Percentiles rank a stretch among this genome's conserved stretches.
These are phyloP conservation scores for Rhododendron williamsianum DNA, from an alignment of 148 eudicot species.

Conservation along the genomic window DNA sequence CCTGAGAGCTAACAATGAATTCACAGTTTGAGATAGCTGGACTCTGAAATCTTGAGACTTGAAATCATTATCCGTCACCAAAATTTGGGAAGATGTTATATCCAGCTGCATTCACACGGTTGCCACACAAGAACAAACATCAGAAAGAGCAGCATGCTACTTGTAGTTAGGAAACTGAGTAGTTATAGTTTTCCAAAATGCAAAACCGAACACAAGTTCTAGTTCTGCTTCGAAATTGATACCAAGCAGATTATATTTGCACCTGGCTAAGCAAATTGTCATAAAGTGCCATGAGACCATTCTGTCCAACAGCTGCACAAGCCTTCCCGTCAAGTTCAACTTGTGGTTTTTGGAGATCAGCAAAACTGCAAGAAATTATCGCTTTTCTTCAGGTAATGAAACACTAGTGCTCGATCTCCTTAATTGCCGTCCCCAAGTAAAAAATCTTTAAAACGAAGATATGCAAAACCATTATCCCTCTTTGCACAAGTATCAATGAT, in stretches of 20 bases:
- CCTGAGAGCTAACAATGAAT: constrained; percentile 61
- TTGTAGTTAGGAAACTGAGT: background rate
- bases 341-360: constrained; percentile 96
- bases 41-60: constrained; percentile 59
- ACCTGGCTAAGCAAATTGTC: constrained; percentile 91
- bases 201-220: background rate
- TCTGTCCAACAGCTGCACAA: constrained; percentile 98
- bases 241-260: background rate
- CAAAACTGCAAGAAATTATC: constrained; percentile 49
- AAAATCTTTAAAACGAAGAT: background rate
- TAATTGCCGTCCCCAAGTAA: background rate
- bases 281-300: constrained; percentile 93
- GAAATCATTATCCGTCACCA: constrained; percentile 94
- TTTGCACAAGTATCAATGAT: background rate
- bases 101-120: constrained; percentile 61
- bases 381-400: constrained; percentile 8
- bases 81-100: constrained; percentile 83
- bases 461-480: background rate
- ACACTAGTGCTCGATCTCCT: background rate
- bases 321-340: constrained; percentile 92
- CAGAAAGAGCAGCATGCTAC: background rate
- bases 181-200: background rate
- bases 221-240: background rate
- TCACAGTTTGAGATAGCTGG: constrained; percentile 70
- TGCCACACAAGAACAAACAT: background rate